phyloP scores from a whole-genome alignment of 2,329 filamentous ascomycete genomes.

The Lizonia empirigonia region DNA sequence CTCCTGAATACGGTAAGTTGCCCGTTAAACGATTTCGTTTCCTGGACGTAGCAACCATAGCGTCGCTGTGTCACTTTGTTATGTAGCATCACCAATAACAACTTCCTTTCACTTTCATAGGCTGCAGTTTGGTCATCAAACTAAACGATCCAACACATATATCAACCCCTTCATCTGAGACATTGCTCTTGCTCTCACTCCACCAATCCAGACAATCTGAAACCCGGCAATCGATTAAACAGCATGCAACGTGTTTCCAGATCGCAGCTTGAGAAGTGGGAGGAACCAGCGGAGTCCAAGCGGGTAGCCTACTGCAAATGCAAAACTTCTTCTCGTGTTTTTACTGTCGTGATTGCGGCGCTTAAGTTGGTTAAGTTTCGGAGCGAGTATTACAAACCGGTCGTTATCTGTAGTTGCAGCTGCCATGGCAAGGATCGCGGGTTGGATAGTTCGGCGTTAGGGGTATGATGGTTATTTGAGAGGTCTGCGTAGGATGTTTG shows the following conservation, averaged over 20 bases:
- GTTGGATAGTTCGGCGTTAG: no score
- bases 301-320: background rate
- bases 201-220: background rate
- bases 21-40: no score
- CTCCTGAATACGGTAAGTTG: no score
- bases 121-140: no score
- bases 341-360: background rate
- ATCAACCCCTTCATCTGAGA: no score
- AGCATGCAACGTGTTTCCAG: background rate
- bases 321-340: background rate
- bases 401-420: background rate
- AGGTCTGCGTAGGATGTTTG: no score
- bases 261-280: background rate
- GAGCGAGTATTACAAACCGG: background rate
- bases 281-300: background rate
- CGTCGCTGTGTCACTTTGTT: no score
- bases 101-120: no score
- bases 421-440: background rate
- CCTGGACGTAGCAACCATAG: no score
- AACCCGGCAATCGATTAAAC: background rate
- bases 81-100: no score
- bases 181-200: background rate
- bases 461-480: background rate
- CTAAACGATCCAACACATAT: no score
- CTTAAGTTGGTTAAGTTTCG: background rate